Evolutionary conservation across 495 filamentous ascomycete genomes (phyloP).

Genomic region (Xylaria longipes): DNA sequence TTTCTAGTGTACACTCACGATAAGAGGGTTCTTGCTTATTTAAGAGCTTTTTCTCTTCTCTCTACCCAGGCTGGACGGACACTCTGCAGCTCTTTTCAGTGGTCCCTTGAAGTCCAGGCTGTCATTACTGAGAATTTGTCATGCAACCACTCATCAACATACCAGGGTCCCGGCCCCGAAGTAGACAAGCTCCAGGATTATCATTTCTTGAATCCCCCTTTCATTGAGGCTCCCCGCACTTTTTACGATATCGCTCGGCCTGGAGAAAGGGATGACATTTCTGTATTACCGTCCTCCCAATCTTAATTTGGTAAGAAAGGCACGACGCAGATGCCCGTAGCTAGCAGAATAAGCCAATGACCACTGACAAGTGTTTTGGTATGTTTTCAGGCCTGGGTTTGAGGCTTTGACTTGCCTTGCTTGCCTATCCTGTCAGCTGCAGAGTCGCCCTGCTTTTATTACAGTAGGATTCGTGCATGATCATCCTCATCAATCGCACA

Average conservation of each 20-base stretch:
- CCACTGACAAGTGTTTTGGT: not conserved
- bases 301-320: not conserved
- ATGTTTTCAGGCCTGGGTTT: not conserved
- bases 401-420: not conserved
- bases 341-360: not conserved
- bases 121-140: slow-evolving; percentile 2
- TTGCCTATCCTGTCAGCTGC: slow-evolving; percentile 2
- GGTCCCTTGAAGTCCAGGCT: not conserved
- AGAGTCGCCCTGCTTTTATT: not conserved
- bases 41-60: too few relatives aligned
- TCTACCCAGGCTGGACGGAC: not conserved
- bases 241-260: not conserved
- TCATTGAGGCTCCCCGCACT: not conserved
- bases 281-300: not conserved
- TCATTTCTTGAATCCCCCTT: not conserved
- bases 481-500: not conserved
- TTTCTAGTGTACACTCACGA: not conserved
- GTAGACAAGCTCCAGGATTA: not conserved
- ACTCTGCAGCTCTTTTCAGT: slow-evolving; percentile 1
- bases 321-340: not conserved
- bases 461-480: not conserved
- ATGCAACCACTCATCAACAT: not conserved
- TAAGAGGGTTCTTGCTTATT: too few relatives aligned
- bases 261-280: not conserved
- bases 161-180: not conserved